A percentile compares a stretch with the other conserved stretches of the same genome.
phyloP scores from a whole-genome alignment of 805 yeast genomes.

The Metschnikowia kofuensis region DNA sequence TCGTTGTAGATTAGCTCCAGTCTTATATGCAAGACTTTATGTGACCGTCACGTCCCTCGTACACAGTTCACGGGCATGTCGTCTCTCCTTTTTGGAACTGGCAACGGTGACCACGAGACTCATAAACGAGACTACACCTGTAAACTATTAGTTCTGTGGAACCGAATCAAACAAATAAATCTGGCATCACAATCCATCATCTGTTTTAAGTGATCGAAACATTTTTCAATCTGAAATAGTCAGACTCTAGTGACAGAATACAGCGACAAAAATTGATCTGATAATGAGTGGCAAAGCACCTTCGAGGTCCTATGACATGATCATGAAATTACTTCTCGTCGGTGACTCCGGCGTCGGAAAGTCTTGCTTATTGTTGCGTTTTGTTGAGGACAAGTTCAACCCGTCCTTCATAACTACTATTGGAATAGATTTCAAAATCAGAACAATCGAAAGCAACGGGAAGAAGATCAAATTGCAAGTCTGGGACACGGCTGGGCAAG shows the following conservation, averaged over 20 bases:
- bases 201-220: no score
- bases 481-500: conserved; percentile 99
- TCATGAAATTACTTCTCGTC: conserved; percentile 86
- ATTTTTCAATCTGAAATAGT: no score
- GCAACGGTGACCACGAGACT: background rate
- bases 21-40: conserved; percentile 9
- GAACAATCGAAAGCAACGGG: conserved; percentile 92
- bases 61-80: conserved; percentile 4
- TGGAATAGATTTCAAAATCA: conserved; percentile 96
- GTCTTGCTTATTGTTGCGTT: conserved; percentile 85
- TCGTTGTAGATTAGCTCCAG: no score
- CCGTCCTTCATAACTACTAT: conserved; percentile 96
- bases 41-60: conserved; percentile 15
- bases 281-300: conserved; percentile 59
- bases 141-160: no score
- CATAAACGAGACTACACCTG: no score
- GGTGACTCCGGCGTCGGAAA: conserved; percentile 92
- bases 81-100: conserved; percentile 3
- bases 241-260: no score
- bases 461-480: conserved; percentile 91
- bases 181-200: no score
- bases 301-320: conserved; percentile 79
- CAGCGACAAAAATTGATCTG: background rate
- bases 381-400: conserved; percentile 94
- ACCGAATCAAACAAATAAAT: no score